These are phyloP conservation scores for Dothideomycetidae sp. DNA, from an alignment of 2,329 filamentous ascomycete species.

Conservation along the genomic window DNA sequence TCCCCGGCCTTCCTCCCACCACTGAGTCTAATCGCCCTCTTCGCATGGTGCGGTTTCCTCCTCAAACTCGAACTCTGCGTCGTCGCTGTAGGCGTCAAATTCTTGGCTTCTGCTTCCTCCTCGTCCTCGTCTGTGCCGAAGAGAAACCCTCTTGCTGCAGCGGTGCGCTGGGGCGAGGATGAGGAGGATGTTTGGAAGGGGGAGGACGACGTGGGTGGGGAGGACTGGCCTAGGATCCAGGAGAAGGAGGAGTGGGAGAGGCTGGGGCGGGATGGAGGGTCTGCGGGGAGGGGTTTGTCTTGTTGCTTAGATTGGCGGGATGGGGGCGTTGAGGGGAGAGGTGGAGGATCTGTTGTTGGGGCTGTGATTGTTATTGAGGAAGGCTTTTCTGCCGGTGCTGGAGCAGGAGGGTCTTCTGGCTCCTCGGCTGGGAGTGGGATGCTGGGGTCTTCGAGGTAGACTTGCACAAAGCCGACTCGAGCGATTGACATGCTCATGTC, in stretches of 20 bases:
- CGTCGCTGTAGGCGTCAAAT: background rate
- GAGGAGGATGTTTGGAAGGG: too few species aligned
- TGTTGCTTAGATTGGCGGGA: too few species aligned
- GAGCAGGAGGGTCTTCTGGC: slow-evolving; percentile 2
- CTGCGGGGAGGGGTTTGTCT: background rate
- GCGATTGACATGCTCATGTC: slow-evolving; percentile 34
- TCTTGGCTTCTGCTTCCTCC: slow-evolving; percentile 1
- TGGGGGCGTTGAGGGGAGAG: slow-evolving; percentile 5
- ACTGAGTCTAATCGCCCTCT: too few species aligned
- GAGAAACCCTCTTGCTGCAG: slow-evolving; percentile 14
- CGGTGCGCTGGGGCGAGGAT: too few species aligned
- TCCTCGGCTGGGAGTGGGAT: slow-evolving; percentile 30
- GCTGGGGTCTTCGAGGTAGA: slow-evolving; percentile 34
- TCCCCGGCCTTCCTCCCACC: too few species aligned
- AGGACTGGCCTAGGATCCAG: slow-evolving; percentile 50
- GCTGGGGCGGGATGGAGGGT: slow-evolving; percentile 30
- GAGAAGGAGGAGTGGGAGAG: slow-evolving; percentile 63
- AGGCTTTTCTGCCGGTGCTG: too few species aligned
- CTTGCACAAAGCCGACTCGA: slow-evolving; percentile 37
- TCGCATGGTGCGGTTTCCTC: too few species aligned
- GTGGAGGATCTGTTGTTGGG: too few species aligned
- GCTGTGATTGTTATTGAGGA: too few species aligned
- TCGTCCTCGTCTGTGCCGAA: slow-evolving; percentile 12
- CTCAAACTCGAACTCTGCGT: slow-evolving; percentile 6
- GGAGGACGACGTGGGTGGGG: slow-evolving; percentile 7